Base-by-base conservation (phyloP, 2,329 filamentous ascomycete genomes). In the Domatiomyces globalis region DNA sequence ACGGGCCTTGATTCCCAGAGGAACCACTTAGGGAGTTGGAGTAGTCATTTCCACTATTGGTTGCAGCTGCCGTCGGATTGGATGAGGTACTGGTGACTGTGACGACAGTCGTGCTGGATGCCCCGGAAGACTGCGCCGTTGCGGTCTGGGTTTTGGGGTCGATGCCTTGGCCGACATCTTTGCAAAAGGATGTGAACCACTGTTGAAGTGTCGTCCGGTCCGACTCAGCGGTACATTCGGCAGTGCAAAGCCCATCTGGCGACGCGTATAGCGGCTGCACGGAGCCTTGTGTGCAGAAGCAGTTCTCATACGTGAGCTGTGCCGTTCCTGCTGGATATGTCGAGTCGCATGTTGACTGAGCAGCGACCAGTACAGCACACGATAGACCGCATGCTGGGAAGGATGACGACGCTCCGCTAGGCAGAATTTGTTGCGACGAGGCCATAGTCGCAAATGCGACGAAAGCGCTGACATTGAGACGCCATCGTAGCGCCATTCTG, bases 181-280 rank as follows among this genome's bases (percentile, higher is more conserved):
- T 64, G 65, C 87, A 92, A 58, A 83, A 80, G 53, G 70, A 72
- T 36, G 74, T 75, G 64, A 83, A 92, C 87, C 87, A 94, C 50
- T 66, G 71, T 58, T 79, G 78, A 58, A 92, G 77, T 51, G 75
- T 75, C 12, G 67, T 61, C 46, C 82, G 68, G 46, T 79, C 79
- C 46, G 66, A 64, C 0, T 73, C 65, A 6, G 67, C 69, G 10
- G 72, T 67, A 61, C 84, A 87, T 19, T 71, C 72, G 15, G 68
- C 61, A 53, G 80, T 76, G 67, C 86, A 89, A 12, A 85, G 75
- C 4, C 77, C 77, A 4, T 72, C 68, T 3, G 75, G 72, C 33
- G 73, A 75, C 9, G 71, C 69, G 29, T 77, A 75, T 51, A 87
- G 80, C 7, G 73, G 66, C 3, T 73, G 69, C 2, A 92, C 73